Evolutionary conservation across 768 basidiomycete species (phyloP).

Genomic region (Lactifluus piperatus): DNA sequence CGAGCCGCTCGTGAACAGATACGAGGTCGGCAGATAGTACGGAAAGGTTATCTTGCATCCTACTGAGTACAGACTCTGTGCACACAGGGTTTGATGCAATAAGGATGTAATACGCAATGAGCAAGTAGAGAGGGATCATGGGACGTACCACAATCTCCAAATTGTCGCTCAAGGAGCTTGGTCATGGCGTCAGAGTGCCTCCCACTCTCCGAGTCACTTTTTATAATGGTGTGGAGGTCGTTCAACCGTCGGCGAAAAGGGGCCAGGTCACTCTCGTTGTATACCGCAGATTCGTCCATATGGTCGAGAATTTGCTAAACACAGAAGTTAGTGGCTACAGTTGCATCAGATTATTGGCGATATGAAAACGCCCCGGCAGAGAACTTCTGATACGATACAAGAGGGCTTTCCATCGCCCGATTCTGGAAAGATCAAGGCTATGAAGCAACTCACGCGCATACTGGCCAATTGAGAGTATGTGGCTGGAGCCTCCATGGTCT

Average conservation of each 20-base stretch:
- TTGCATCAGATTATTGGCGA: neutral
- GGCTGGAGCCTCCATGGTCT: constrained; percentile 88
- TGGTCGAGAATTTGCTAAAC: constrained; percentile 85
- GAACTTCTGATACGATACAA: neutral
- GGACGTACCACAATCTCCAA: constrained; percentile 82
- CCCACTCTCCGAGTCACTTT: constrained; percentile 68
- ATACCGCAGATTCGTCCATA: constrained; percentile 92
- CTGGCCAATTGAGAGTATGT: constrained; percentile 94
- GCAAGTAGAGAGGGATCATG: neutral
- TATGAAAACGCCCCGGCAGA: neutral
- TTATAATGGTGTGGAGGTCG: constrained; percentile 80
- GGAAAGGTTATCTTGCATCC: constrained; percentile 77
- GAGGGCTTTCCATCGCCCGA: neutral
- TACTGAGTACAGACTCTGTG: constrained; percentile 58
- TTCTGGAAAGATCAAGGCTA: neutral
- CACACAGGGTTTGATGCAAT: neutral
- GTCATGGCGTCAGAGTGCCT: constrained; percentile 84
- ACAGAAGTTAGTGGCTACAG: neutral
- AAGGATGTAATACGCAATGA: neutral
- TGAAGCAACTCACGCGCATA: constrained; percentile 70
- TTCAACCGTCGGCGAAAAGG: constrained; percentile 79
- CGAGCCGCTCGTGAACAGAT: constrained; percentile 83
- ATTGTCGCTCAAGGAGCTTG: constrained; percentile 80
- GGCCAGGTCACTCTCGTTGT: constrained; percentile 83
- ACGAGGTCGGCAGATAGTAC: constrained; percentile 85